A percentile compares a stretch with the other conserved stretches of the same genome.
Evolutionary conservation across 2,329 filamentous ascomycete species (phyloP).

Genomic region (Zarea fungicola): DNA sequence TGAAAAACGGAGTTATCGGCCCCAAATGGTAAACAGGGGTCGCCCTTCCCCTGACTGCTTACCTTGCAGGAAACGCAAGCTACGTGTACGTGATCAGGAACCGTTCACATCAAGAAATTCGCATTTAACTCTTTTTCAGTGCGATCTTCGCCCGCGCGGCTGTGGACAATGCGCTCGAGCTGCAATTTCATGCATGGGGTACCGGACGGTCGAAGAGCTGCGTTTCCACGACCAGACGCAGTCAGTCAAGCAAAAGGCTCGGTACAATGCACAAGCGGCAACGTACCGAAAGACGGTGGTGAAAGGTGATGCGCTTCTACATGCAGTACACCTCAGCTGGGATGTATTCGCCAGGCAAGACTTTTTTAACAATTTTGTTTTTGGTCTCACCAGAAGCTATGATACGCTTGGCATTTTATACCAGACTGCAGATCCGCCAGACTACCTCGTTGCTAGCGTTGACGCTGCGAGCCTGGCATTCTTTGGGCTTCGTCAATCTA

Average conservation of each 20-base stretch:
- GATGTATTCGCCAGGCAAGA: constrained; percentile 18
- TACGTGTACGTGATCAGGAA: constrained; percentile 15
- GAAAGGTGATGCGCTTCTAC: not conserved
- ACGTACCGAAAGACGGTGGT: not conserved
- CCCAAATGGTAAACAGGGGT: constrained; percentile 21
- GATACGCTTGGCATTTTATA: constrained; percentile 18
- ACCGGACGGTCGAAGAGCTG: constrained; percentile 20
- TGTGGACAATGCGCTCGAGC: constrained; percentile 23
- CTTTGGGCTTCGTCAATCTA: constrained; percentile 5
- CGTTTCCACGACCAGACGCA: constrained; percentile 21
- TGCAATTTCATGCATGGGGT: constrained; percentile 21
- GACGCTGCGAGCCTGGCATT: constrained; percentile 23
- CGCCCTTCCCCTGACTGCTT: constrained; percentile 20
- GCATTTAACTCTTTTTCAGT: constrained; percentile 13
- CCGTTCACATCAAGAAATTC: not conserved
- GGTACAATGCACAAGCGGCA: not conserved
- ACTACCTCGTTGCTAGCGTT: constrained; percentile 19
- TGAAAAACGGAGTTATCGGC: not conserved
- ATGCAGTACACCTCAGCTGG: constrained; percentile 15
- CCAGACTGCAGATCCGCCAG: not conserved
- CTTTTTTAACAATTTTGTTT: constrained; percentile 21
- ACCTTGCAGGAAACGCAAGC: constrained; percentile 21
- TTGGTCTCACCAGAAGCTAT: constrained; percentile 19
- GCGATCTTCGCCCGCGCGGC: constrained; percentile 16
- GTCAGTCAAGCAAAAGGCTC: constrained; percentile 15